These are phyloP conservation scores for Myochromella boudieri DNA, from an alignment of 768 basidiomycete species.

Conservation along the genomic window DNA sequence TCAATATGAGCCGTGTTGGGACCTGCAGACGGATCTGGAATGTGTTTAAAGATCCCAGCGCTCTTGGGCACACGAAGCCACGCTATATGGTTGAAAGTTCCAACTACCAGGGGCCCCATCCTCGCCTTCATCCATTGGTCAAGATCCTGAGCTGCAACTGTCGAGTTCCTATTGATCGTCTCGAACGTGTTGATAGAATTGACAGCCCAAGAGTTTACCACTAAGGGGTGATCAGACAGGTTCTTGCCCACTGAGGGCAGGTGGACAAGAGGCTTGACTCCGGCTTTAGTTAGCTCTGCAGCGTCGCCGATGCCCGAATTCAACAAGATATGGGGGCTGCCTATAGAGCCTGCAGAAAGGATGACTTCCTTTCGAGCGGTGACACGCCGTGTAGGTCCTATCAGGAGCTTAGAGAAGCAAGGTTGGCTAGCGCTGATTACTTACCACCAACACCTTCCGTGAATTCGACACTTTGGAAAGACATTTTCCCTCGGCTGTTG, in stretches of 20 bases:
- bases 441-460: not conserved
- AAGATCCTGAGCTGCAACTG: conserved; percentile 5
- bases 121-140: conserved; percentile 19
- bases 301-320: conserved; percentile 28
- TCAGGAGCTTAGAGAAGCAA: not conserved
- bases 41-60: not conserved
- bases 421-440: not conserved
- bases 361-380: conserved; percentile 29
- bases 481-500: not conserved
- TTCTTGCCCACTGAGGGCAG: conserved; percentile 30
- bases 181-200: conserved; percentile 20
- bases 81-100: conserved; percentile 15
- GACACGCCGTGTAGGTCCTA: conserved; percentile 2
- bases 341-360: conserved; percentile 29
- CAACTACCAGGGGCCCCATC: conserved; percentile 21
- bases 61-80: conserved; percentile 20
- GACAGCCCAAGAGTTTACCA: conserved; percentile 15
- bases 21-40: conserved; percentile 25
- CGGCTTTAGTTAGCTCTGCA: conserved; percentile 9
- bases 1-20: conserved; percentile 25
- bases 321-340: conserved; percentile 26
- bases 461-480: conserved; percentile 8
- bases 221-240: conserved; percentile 24
- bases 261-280: conserved; percentile 20
- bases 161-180: not conserved